A percentile compares a stretch with the other conserved stretches of the same genome.
phyloP scores from a whole-genome alignment of 1,284 basidiomycete species.

The Takashimella tepidaria region DNA sequence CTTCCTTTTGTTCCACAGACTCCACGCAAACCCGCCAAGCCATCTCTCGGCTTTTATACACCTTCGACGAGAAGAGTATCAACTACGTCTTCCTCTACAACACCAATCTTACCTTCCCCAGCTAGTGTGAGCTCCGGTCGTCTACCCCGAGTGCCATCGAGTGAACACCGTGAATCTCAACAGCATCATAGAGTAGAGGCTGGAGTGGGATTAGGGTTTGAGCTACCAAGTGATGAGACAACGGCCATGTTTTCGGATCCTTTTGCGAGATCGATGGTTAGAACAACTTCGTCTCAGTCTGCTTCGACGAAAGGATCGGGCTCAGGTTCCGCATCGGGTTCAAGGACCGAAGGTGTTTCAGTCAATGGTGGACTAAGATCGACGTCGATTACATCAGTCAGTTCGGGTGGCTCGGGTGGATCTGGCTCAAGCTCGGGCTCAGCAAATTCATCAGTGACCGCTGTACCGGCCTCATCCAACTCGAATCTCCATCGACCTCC shows the following conservation, averaged over 20 bases:
- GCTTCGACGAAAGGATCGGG: background rate
- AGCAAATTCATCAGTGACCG: background rate
- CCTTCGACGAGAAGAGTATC: slow-evolving; percentile 25
- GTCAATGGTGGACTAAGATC: background rate
- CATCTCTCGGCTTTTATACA: slow-evolving; percentile 38
- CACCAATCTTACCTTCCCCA: slow-evolving; percentile 23
- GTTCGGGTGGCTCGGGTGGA: background rate
- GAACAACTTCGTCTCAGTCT: background rate
- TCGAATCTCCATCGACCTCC: background rate
- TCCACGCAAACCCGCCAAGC: slow-evolving; percentile 34
- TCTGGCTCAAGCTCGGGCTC: slow-evolving; percentile 5
- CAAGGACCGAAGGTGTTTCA: background rate
- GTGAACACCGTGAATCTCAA: background rate
- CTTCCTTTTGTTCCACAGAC: slow-evolving; percentile 42
- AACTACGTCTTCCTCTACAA: slow-evolving; percentile 20
- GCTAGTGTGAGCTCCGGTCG: background rate
- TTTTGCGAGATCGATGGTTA: background rate
- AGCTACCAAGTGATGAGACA: background rate
- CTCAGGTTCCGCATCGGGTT: background rate
- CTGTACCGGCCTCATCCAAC: background rate
- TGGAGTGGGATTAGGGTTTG: background rate
- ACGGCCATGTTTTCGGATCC: background rate
- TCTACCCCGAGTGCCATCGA: background rate
- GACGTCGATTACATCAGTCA: background rate
- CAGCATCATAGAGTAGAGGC: background rate